Percentiles rank a stretch among this genome's conserved stretches.
Conservation (phyloP, 352 stramenopile species). For the Globisporangium barbulae region DNA sequence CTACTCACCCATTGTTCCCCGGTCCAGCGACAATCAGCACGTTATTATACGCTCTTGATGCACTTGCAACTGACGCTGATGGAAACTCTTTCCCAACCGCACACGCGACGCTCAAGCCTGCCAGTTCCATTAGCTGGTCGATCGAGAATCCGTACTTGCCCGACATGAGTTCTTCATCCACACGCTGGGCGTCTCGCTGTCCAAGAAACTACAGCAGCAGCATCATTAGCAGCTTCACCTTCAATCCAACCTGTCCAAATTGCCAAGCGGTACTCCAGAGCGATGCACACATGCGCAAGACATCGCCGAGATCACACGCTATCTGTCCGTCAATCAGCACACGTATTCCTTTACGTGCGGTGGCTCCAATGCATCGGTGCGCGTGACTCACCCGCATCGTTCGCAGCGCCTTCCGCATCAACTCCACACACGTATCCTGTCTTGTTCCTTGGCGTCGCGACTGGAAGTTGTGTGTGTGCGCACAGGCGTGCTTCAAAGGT, state of each 20-base stretch:
- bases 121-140: conserved; percentile 99
- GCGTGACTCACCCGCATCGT: conserved; percentile 6
- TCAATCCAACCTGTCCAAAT: background rate
- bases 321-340: background rate
- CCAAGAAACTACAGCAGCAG: conserved; percentile 45
- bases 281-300: background rate
- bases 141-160: conserved; percentile 87
- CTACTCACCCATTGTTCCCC: conserved; percentile 95
- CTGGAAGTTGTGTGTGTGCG: background rate
- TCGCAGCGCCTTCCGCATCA: conserved; percentile 7
- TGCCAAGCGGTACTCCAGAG: background rate
- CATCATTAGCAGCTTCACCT: background rate
- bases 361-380: background rate
- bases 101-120: conserved; percentile 93
- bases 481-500: background rate
- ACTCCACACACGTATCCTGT: background rate
- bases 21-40: conserved; percentile 95
- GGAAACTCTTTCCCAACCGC: conserved; percentile 82
- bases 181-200: conserved; percentile 65
- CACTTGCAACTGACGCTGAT: background rate
- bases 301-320: background rate
- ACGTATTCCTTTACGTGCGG: background rate
- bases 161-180: conserved; percentile 92
- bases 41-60: conserved; percentile 19
- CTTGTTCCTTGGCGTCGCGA: background rate